These are phyloP conservation scores for Ziziphus jujuba DNA, from an alignment of 306 rosid genomes.

Conservation along the genomic window DNA sequence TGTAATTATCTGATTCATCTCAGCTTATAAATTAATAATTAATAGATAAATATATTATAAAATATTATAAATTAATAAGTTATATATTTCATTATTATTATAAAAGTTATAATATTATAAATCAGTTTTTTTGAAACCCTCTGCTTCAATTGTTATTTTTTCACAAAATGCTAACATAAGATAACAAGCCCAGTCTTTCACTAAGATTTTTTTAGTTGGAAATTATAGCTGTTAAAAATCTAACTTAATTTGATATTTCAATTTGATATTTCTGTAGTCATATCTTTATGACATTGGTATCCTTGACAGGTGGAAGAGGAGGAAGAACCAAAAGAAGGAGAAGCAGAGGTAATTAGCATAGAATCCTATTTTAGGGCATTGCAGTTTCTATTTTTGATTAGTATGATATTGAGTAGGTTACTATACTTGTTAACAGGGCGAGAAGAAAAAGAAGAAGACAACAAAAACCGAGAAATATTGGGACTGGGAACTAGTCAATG, in stretches of 20 bases:
- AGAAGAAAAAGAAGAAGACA: constrained; percentile 66
- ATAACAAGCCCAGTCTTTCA: no score
- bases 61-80: no score
- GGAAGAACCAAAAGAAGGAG: constrained; percentile 93
- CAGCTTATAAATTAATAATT: no score
- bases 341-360: constrained; percentile 61
- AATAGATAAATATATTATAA: no score
- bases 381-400: constrained; percentile 1
- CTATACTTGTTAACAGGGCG: constrained; percentile 53
- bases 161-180: no score
- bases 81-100: no score
- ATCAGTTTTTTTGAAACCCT: no score
- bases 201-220: no score
- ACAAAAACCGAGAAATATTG: constrained; percentile 91
- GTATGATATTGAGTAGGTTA: constrained; percentile 5
- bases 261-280: not conserved
- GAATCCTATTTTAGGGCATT: constrained; percentile 15
- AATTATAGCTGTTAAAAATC: not conserved
- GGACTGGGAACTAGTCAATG: constrained; percentile 98
- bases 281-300: constrained; percentile 16
- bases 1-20: no score
- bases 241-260: not conserved
- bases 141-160: no score
- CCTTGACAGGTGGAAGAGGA: constrained; percentile 91
- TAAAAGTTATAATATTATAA: no score